Evolutionary conservation across 768 basidiomycete genomes (phyloP), one percentile per base, ranked within the genome.

Genomic region (Suillus discolor): DNA sequence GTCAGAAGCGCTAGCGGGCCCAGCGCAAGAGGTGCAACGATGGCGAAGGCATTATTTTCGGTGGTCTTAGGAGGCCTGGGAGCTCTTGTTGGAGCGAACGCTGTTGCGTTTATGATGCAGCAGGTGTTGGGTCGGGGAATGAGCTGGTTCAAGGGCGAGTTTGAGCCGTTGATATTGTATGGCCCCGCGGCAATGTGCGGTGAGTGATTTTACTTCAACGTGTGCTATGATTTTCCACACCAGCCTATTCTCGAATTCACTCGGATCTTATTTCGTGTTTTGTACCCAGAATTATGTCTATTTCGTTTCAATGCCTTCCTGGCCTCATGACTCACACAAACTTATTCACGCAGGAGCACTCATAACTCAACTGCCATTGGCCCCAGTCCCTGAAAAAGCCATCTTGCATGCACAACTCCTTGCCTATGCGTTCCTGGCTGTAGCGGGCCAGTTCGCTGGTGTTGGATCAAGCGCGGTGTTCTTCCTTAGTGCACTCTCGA

Each of bases 111-210:
- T 2, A 65, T 93, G 15, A 90, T 97, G 88, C 75, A 78, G 34
- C 73, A 74, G 6, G 84, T 87, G 0, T 74, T 94, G 25, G 82
- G 85, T 9, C 90, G 86, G 75, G 83, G 86, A 0, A 85, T 97
- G 86, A 92, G 91, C 71, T 98, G 96, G 96, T 97, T 93, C 76
- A 81, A 85, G 18, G 84, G 82, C 49, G 92, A 93, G 67, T 83
- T 88, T 69, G 82, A 83, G 12, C 83, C 85, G 1, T 68, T 96
- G 11, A 72, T 83, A 25, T 76, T 97, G 25, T 99, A 93, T 71
- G 91, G 84, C 3, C 92, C 93, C 16, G 84, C 92, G 2, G 87
- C 88, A 0, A 71, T 94, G 16, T 78, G 91, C 16, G 94, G 94
- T 90, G 68, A 39, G 85, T 78, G 53, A 47, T 62, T 47, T 28